phyloP scores from a whole-genome alignment of 148 eudicot species.

The Linanthus parryae region DNA sequence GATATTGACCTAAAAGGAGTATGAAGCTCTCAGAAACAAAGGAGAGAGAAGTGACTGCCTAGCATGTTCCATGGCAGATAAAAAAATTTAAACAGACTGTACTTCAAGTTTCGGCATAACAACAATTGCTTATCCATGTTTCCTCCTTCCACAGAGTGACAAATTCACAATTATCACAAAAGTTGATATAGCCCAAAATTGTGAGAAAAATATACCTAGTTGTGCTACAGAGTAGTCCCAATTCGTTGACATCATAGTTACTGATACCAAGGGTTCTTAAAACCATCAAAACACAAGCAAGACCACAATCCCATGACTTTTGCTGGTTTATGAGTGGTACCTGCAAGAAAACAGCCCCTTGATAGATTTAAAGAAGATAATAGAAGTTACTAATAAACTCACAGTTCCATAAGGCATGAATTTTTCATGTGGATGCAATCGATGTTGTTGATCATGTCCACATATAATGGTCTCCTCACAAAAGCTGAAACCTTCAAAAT shows the following conservation, averaged over 20 bases:
- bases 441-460: background rate
- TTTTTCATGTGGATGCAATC: background rate
- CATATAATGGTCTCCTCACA: background rate
- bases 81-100: too few relatives aligned
- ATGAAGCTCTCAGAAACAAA: too few relatives aligned
- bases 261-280: constrained; percentile 55
- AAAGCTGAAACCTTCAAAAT: background rate
- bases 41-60: too few relatives aligned
- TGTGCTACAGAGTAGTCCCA: constrained; percentile 59
- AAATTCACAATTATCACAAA: too few relatives aligned
- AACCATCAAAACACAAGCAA: constrained; percentile 91
- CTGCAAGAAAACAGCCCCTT: constrained; percentile 15
- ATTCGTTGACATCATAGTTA: constrained; percentile 37
- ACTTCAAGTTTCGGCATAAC: too few relatives aligned
- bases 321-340: constrained; percentile 74
- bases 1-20: too few relatives aligned
- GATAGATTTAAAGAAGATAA: background rate
- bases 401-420: background rate
- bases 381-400: background rate
- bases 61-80: too few relatives aligned
- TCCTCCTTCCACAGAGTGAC: too few relatives aligned
- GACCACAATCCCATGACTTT: constrained; percentile 88
- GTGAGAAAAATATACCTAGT: constrained; percentile 41
- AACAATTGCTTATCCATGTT: too few relatives aligned
- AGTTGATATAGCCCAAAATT: too few relatives aligned